These are phyloP conservation scores for Citeromyces matritensis DNA, from an alignment of 805 yeast genomes.

Conservation along the genomic window DNA sequence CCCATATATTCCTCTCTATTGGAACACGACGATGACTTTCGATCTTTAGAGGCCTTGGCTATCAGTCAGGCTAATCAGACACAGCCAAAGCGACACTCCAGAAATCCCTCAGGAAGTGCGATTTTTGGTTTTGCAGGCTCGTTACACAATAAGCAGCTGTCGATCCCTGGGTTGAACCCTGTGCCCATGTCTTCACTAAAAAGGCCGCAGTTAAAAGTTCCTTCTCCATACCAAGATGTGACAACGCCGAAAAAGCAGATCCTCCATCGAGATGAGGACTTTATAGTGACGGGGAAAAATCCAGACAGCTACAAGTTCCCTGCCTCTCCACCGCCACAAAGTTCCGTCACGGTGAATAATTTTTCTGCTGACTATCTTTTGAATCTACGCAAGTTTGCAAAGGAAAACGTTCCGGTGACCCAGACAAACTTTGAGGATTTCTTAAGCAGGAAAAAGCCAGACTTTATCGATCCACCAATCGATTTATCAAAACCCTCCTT, in stretches of 20 bases:
- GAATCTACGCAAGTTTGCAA: conserved; percentile 6
- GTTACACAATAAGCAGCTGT: conserved; percentile 41
- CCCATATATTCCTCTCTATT: too few relatives aligned
- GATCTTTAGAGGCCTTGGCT: not conserved
- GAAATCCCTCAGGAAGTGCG: conserved; percentile 66
- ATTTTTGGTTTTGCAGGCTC: conserved; percentile 54
- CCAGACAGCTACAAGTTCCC: conserved; percentile 48
- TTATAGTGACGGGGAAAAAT: conserved; percentile 24
- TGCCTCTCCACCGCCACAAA: conserved; percentile 10
- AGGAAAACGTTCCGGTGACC: too few relatives aligned
- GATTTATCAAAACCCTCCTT: conserved; percentile 4
- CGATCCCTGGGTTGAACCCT: conserved; percentile 33
- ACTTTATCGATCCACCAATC: conserved; percentile 2
- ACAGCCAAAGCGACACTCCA: conserved; percentile 24
- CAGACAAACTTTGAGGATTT: not conserved
- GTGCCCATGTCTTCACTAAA: conserved; percentile 7
- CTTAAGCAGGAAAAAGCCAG: not conserved
- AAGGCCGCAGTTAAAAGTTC: conserved; percentile 13
- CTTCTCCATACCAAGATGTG: conserved; percentile 7
- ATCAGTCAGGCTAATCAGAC: not conserved
- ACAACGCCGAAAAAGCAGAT: conserved; percentile 8
- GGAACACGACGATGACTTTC: too few relatives aligned
- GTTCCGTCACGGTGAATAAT: conserved; percentile 7
- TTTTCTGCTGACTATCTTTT: conserved; percentile 28
- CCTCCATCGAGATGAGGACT: not conserved